Conservation (phyloP, 1,139 yeast genomes). For the Geotrichum cucujoidarum region DNA sequence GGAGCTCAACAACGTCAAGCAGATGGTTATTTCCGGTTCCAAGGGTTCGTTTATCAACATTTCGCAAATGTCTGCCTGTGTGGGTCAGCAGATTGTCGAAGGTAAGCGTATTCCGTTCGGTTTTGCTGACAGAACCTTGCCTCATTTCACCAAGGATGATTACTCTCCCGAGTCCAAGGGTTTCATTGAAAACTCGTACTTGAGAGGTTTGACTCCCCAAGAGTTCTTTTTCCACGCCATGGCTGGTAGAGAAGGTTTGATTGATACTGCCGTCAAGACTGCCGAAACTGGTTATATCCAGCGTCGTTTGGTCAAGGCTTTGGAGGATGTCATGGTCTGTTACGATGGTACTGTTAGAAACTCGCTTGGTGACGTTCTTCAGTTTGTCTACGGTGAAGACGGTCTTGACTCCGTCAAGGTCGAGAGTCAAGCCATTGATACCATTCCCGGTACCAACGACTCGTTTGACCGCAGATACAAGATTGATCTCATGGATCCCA, state of each 20-base stretch:
- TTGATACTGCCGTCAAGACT: constrained; percentile 97
- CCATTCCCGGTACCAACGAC: constrained; percentile 87
- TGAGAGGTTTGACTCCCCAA: constrained; percentile 97
- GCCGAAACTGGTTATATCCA: constrained; percentile 99
- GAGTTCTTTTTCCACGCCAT: constrained; percentile 99
- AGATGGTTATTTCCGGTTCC: constrained; percentile 98
- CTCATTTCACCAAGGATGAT: constrained; percentile 97
- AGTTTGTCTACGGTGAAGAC: constrained; percentile 97
- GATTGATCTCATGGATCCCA: constrained; percentile 76
- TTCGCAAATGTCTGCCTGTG: constrained; percentile 99
- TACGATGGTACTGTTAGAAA: constrained; percentile 98
- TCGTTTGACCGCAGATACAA: constrained; percentile 80
- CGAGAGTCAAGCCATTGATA: constrained; percentile 94
- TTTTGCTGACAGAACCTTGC: constrained; percentile 90
- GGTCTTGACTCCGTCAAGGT: constrained; percentile 98
- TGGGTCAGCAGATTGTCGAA: constrained; percentile 98
- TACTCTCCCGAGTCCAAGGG: constrained; percentile 98
- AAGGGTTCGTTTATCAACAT: constrained; percentile 98
- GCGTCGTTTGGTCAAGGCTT: constrained; percentile 96
- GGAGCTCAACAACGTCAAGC: constrained; percentile 92
- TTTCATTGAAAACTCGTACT: constrained; percentile 92
- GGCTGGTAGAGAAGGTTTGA: constrained; percentile 99
- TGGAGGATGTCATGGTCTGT: constrained; percentile 98
- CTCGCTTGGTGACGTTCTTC: constrained; percentile 92
- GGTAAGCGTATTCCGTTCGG: constrained; percentile 99